Evolutionary conservation across 2,329 filamentous ascomycete genomes (phyloP).

Genomic region (Cadophora malorum): DNA sequence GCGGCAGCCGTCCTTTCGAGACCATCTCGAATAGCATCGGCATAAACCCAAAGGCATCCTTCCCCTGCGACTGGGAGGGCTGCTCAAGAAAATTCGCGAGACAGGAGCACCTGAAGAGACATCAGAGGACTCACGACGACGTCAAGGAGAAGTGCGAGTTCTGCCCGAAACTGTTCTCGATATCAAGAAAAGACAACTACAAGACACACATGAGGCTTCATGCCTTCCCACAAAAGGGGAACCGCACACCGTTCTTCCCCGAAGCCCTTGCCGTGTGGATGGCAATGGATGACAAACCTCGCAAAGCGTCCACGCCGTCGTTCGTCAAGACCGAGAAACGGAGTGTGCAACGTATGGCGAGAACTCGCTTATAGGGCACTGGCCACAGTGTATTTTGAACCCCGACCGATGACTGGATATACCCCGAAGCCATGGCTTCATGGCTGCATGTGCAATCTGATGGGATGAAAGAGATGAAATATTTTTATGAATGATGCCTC

Average conservation of each 20-base stretch:
- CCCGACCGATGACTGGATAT: neutral
- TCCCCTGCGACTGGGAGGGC: neutral
- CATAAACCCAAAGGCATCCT: neutral
- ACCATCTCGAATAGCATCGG: neutral
- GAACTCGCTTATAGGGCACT: neutral
- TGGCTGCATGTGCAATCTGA: neutral
- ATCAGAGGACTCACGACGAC: neutral
- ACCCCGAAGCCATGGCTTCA: neutral
- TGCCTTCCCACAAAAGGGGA: neutral
- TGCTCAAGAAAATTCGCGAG: constrained; percentile 5
- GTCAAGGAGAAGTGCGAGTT: neutral
- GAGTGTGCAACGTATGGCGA: neutral
- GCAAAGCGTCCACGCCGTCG: neutral
- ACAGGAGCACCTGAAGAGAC: neutral
- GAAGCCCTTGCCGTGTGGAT: neutral
- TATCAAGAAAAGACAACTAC: neutral
- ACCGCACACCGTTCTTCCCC: neutral
- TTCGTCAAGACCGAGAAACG: neutral
- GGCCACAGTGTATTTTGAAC: neutral
- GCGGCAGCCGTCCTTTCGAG: neutral
- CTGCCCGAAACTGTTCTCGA: neutral
- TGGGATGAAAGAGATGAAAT: constrained; percentile 2
- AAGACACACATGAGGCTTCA: constrained; percentile 8
- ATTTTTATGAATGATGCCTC: constrained; percentile 2
- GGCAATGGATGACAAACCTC: neutral